Base-by-base conservation (phyloP, 768 basidiomycete species). In the Pulveroboletus sp. region DNA sequence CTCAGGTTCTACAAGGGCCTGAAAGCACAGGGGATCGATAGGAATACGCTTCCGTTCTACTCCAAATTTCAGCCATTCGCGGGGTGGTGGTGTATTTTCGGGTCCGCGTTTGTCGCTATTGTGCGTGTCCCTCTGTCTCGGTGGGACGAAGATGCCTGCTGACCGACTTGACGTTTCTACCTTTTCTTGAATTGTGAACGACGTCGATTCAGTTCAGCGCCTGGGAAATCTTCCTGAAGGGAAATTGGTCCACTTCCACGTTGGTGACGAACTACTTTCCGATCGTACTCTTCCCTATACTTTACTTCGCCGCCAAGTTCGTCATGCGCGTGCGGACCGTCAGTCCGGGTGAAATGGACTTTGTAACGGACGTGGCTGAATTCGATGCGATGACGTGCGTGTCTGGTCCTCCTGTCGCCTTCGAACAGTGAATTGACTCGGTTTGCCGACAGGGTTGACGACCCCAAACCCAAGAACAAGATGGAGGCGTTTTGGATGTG, bases 1-100 rank as follows among this genome's bases (percentile, higher is more conserved):
- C 55, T 79, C 41, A 68, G 74, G 30, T 77, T 79, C 62, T 62
- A 63, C 53, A 58, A 69, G 3, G 83, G 80, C n/a, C 49, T 76
- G 57, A 68, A 69, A 45, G 65, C 57, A 0, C 81, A 83, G 46
- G 79, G 80, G 0, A 67, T 81, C 47, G 69, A 73, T 58, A 71
- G 78, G 27, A 51, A 34, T 1, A 70, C 60, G 0, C 72, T 84
- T 3, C 81, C 82, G 2, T 83, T 72, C 60, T 38, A 56, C 0
- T 62, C 75, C 0, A 44, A 52, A 5, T 31, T 81, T 0, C 75
- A 76, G 47, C 76, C 76, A 0, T 77, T 59, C 31, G 68, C 66
- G 0, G 72, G 63, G 9, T 77, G 70, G 68, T 75, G 65, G 40
- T 60, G 59, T 10, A 47, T 68, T 7, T 53, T 62, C 17, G 59